Base-by-base conservation (phyloP, 1,139 yeast species). In the Protomyces lactucae-debilis region DNA sequence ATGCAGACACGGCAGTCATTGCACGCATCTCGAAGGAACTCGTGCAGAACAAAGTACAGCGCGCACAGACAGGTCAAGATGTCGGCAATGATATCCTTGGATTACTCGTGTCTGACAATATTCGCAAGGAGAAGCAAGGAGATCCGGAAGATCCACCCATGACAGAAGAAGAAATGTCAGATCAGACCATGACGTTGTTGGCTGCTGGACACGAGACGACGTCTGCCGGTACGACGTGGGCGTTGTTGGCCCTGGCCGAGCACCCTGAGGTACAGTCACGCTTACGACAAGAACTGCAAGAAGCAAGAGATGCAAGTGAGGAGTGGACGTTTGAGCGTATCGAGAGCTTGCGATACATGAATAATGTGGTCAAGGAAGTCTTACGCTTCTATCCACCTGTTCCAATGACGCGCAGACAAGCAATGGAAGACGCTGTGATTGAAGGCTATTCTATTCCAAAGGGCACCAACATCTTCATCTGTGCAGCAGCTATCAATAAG, bases 371-470 rank as follows among this genome's bases (percentile, higher is more conserved):
- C 35, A 70, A 71, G 60, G 76, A 74, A 65, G 69, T 71, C 1
- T 68, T 73, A 56, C 68, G 76, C 16, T 48, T 71, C 45, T 64
- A 69, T 39, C 71, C 76, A 0, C 70, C 72, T 3, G 74, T 74
- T 23, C 74, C 76, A 1, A 57, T 69, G 37, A 73, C 75, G 60
- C 43, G 67, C 32, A 72, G 76, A 32, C 65, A 61, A 14, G 75
- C 76, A 6, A 52, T 46, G 8, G 68, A 73, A 32, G 76, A 75
- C 61, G 51, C 57, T 12, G 35, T 37, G 9, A 57, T 68, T 32
- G 59, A 56, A 9, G 68, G 65, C 16, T 32, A 40, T 14, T 9
- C 32, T 16, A 55, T 68, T 48, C 59, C 48, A 12, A 64, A 63
- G 21, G 69, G 69, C 53, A 66, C 69, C 12, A 52, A 54, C 21